Evolutionary conservation across 805 yeast species (phyloP).

Genomic region (Kodamaea sagamina): DNA sequence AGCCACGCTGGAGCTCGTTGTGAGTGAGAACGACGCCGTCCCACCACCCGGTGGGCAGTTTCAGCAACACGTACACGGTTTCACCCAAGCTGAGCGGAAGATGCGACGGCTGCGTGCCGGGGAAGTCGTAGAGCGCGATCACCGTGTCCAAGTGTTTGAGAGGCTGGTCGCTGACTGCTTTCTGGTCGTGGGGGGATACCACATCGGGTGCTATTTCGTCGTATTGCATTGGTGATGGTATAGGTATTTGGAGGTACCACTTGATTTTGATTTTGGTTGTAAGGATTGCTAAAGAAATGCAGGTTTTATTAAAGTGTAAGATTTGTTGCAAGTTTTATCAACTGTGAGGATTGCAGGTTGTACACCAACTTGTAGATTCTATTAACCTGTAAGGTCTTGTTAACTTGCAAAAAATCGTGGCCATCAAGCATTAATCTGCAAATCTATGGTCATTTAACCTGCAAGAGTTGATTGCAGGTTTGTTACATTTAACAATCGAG

Average conservation of each 20-base stretch:
- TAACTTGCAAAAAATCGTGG: too few species aligned
- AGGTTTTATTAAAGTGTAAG: too few species aligned
- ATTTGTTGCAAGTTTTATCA: too few species aligned
- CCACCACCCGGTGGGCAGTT: slow-evolving; percentile 79
- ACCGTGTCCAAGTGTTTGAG: slow-evolving; percentile 56
- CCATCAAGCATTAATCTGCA: too few species aligned
- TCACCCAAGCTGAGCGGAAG: slow-evolving; percentile 65
- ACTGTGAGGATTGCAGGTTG: too few species aligned
- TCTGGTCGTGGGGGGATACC: slow-evolving; percentile 31
- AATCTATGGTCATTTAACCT: too few species aligned
- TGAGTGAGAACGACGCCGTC: slow-evolving; percentile 58
- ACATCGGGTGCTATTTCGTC: slow-evolving; percentile 45
- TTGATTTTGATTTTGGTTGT: not conserved
- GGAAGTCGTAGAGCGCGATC: slow-evolving; percentile 57
- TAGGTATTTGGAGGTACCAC: too few species aligned
- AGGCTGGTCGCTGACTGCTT: slow-evolving; percentile 23
- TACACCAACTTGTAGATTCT: too few species aligned
- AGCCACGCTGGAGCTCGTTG: slow-evolving; percentile 62
- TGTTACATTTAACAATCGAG: too few species aligned
- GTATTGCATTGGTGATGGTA: slow-evolving; percentile 8
- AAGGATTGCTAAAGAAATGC: too few species aligned
- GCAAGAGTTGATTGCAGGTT: too few species aligned
- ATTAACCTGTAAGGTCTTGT: too few species aligned
- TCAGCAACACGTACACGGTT: slow-evolving; percentile 65
- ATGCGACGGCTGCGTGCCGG: slow-evolving; percentile 52